A percentile compares a stretch with the other conserved stretches of the same genome.
Evolutionary conservation across 257 asterid genomes (phyloP).

Genomic region (Solanum stenotomum): DNA sequence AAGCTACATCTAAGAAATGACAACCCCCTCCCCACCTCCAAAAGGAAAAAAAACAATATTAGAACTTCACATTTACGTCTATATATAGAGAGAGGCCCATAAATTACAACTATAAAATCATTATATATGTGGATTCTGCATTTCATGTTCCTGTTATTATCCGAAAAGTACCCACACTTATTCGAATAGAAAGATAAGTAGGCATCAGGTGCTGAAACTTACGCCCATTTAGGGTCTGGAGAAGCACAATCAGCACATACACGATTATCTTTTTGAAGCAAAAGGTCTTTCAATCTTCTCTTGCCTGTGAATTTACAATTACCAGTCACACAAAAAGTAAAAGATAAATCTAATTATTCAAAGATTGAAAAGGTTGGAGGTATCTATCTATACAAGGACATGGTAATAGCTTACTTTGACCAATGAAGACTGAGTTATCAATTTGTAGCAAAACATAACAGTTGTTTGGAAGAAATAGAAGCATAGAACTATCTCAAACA

Average conservation of each 20-base stretch:
- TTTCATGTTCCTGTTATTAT: not conserved
- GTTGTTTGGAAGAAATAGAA: not conserved
- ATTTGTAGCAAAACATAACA: not conserved
- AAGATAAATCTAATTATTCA: not conserved
- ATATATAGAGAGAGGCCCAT: not conserved
- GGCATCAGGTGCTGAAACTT: constrained; percentile 28
- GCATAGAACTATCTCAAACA: not conserved
- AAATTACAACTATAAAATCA: not conserved
- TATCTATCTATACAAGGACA: not conserved
- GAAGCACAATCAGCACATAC: constrained; percentile 96
- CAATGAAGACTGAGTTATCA: not conserved
- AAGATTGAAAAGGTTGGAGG: not conserved
- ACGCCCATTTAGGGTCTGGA: constrained; percentile 99
- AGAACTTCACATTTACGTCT: not conserved
- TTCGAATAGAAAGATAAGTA: not conserved
- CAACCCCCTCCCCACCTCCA: not conserved
- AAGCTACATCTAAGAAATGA: not conserved
- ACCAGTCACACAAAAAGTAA: not conserved
- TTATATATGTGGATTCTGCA: not conserved
- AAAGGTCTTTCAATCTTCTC: constrained; percentile 72
- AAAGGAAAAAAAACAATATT: not conserved
- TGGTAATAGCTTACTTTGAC: not conserved
- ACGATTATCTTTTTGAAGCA: constrained; percentile 69
- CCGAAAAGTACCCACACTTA: not conserved
- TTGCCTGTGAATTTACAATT: constrained; percentile 40